Base-by-base conservation (phyloP, 2,329 filamentous ascomycete genomes). In the Talaromyces verruculosus region DNA sequence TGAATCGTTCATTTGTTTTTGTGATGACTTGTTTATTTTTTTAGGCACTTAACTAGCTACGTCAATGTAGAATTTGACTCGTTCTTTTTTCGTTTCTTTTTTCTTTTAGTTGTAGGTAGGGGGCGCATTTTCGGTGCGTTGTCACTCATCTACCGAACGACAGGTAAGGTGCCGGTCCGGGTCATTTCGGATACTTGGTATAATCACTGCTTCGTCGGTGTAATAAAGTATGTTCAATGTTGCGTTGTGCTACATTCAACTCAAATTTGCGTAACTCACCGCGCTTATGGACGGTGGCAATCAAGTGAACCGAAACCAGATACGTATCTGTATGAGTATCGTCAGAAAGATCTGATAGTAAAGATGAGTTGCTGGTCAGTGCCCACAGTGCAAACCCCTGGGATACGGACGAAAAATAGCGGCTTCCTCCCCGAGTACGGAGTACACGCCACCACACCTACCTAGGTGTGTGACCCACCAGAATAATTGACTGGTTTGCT, bases 31-130 rank as follows among this genome's bases (percentile, higher is more conserved):
- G 22, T 49, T 49, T 28, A 45, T 45, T 45, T 45, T 45, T 17
- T 5, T 17, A 22, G 43, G 41, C 5, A 45, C 41, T 45, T n/a
- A 10, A 13, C 33, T 2, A 35, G 10, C 10, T 41, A n/a, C 22
- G 47, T 51, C 47, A 51, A 30, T 28, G 28, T 53, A 33, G 8
- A 53, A 6, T n/a, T 28, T 53, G 49, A 53, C 49, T 53, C 25
- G 28, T 53, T 28, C 51, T n/a, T 35, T 57, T 57, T 57, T 57
- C 15, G 13, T 57, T 57, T 57, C n/a, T 57, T 22, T 55, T 55
- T 30, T 17, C 5, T 13, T 22, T 47, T 22, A 17, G 15, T 17
- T 49, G 22, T 4, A n/a, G 5, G 41, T 45, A 45, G 25, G 25
- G 41, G 22, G 11, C 11, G 19, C 7, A 25, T 25, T 25, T 30